Evolutionary conservation across 2,329 filamentous ascomycete species (phyloP).

Genomic region (Simplicillium sp.): DNA sequence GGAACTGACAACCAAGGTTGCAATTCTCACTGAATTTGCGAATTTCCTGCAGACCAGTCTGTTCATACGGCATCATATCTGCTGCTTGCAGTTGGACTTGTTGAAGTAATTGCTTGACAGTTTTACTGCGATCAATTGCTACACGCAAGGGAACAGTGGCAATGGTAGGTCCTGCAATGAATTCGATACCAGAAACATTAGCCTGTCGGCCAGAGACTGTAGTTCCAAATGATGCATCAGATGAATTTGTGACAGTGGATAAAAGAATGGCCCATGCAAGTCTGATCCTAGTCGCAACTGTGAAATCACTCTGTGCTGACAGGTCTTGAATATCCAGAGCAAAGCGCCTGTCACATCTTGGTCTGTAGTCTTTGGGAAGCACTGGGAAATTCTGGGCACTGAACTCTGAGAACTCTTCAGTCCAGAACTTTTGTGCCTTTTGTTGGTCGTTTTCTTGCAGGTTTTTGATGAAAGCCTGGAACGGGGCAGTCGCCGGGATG

Average conservation of each 20-base stretch:
- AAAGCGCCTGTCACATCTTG: neutral
- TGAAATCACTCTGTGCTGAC: conserved; percentile 6
- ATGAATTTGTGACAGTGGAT: conserved; percentile 21
- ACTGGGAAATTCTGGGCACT: neutral
- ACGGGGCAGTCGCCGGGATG: conserved; percentile 16
- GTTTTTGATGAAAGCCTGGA: conserved; percentile 28
- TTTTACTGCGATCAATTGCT: conserved; percentile 3
- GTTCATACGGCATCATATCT: conserved; percentile 9
- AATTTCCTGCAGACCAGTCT: conserved; percentile 6
- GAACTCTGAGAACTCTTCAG: conserved; percentile 18
- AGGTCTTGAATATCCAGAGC: neutral
- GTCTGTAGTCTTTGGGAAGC: neutral
- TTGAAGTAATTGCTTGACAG: neutral
- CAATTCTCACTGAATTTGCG: neutral
- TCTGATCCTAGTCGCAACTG: conserved; percentile 12
- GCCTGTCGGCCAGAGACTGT: conserved; percentile 16
- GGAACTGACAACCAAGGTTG: conserved; percentile 2
- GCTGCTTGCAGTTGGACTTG: conserved; percentile 8
- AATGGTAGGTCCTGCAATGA: conserved; percentile 4
- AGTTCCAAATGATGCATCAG: conserved; percentile 19
- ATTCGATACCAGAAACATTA: conserved; percentile 7
- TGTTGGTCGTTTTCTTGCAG: conserved; percentile 20
- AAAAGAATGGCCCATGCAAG: conserved; percentile 22
- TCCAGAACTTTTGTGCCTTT: conserved; percentile 27
- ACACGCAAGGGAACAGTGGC: conserved; percentile 6